phyloP scores from a whole-genome alignment of 2,329 filamentous ascomycete species.

The Stagonosporopsis tanaceti region DNA sequence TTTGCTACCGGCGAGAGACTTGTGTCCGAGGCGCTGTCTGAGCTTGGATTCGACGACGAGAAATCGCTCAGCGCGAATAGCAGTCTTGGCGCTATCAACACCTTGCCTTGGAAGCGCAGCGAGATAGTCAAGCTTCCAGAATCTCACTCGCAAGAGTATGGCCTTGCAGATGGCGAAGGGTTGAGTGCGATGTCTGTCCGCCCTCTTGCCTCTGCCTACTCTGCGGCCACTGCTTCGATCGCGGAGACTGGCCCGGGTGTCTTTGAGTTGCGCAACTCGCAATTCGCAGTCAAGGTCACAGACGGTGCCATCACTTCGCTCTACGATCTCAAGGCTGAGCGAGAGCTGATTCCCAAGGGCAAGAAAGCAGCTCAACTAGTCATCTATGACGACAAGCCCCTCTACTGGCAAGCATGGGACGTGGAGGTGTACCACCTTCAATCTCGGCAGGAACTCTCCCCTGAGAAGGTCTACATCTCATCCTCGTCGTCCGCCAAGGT shows the following conservation, averaged over 20 bases:
- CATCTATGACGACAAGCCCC: slow-evolving; percentile 94
- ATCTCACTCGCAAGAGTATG: slow-evolving; percentile 42
- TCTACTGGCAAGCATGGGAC: slow-evolving; percentile 98
- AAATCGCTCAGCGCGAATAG: slow-evolving; percentile 51
- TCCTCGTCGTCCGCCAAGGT: slow-evolving; percentile 78
- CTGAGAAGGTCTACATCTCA: slow-evolving; percentile 72
- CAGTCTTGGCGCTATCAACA: slow-evolving; percentile 76
- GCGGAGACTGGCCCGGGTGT: slow-evolving; percentile 64
- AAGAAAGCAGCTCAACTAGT: slow-evolving; percentile 89
- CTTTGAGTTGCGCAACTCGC: slow-evolving; percentile 81
- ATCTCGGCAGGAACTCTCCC: slow-evolving; percentile 78
- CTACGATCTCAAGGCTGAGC: slow-evolving; percentile 74
- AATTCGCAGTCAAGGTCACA: slow-evolving; percentile 76
- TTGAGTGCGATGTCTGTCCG: slow-evolving; percentile 53
- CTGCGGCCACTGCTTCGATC: slow-evolving; percentile 54
- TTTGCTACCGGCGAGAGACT: slow-evolving; percentile 79
- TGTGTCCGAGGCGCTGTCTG: slow-evolving; percentile 72
- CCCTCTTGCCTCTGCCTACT: slow-evolving; percentile 36
- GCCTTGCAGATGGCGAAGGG: slow-evolving; percentile 55
- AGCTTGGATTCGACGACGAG: slow-evolving; percentile 68
- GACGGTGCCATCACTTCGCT: slow-evolving; percentile 84
- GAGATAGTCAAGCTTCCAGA: slow-evolving; percentile 72
- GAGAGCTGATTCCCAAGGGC: slow-evolving; percentile 77
- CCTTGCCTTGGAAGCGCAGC: slow-evolving; percentile 82
- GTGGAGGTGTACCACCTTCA: slow-evolving; percentile 96